Percentiles rank a stretch among this genome's conserved stretches.
phyloP scores from a whole-genome alignment of 208 protist genomes.

The Vickermania ingenoplastis region DNA sequence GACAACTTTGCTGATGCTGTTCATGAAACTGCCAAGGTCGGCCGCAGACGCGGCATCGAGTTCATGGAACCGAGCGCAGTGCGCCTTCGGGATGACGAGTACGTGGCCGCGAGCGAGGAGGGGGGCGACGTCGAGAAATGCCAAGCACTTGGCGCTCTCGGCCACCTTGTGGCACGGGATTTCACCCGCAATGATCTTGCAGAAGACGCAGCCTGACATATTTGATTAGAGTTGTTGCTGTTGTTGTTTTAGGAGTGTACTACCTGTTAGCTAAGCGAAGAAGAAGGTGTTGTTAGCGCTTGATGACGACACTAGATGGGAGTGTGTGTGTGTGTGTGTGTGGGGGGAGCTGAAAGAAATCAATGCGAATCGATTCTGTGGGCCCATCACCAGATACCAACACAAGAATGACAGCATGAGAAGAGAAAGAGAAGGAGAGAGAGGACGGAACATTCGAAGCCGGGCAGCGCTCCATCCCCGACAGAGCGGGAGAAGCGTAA shows the following conservation, averaged over 20 bases:
- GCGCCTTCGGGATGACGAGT: slow-evolving; percentile 76
- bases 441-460: too few species aligned
- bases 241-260: neutral
- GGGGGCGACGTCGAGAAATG: slow-evolving; percentile 87
- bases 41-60: slow-evolving; percentile 61
- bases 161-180: slow-evolving; percentile 83
- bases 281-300: too few species aligned
- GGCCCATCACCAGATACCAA: too few species aligned
- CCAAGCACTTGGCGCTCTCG: slow-evolving; percentile 65
- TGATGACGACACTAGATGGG: too few species aligned
- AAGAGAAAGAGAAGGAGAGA: too few species aligned
- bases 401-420: too few species aligned
- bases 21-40: slow-evolving; percentile 46
- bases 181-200: slow-evolving; percentile 66
- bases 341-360: too few species aligned
- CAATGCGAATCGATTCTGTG: too few species aligned
- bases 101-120: slow-evolving; percentile 73
- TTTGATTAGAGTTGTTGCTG: neutral
- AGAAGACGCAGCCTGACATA: slow-evolving; percentile 75
- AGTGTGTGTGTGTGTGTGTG: too few species aligned
- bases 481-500: too few species aligned
- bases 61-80: slow-evolving; percentile 73
- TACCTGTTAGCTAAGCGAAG: too few species aligned
- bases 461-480: too few species aligned
- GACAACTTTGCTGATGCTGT: slow-evolving; percentile 46